Base-by-base conservation (phyloP, 352 stramenopile species). In the Elongisporangium prolatum region DNA sequence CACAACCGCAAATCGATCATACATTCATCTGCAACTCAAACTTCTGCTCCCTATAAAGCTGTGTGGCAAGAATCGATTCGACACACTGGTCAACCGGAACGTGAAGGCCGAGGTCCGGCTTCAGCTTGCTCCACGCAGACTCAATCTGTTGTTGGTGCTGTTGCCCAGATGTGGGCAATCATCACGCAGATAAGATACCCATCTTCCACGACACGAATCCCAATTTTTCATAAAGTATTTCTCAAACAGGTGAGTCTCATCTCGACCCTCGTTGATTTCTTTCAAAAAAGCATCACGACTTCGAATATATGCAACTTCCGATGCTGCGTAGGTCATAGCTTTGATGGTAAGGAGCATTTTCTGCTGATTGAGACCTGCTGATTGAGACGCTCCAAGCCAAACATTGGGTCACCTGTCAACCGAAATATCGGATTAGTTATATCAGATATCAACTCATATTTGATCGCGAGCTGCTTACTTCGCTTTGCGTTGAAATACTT, bases 121-220 rank as follows among this genome's bases (percentile, higher is more conserved):
- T 72, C 16, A 68, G 21, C 47, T 70, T 56, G 49, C 70, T 68
- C 59, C 58, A 75, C 9, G 52, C 65, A 6, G 59, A n/a, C 38
- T 75, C 64, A 7, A 72, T 21, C 56, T 16, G 37, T 75, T 75
- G 37, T 75, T 75, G 1, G 68, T 67, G 24, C 72, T 64, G 57
- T 61, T 75, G 0, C 55, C 57, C 4, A 69, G 18, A n/a, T 54
- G 69, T 9, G 59, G 50, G 25, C 49, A 50, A 40, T 63, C 66
- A 17, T 64, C n/a, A 0, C 50, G 54, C 13, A 54, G 40, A 24
- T 60, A 67, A 0, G 60, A 51, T 7, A 60, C 71, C 64, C 60
- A 69, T 48, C 61, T 44, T 2, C 51, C 22, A 1, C 28, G 14
- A 48, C 60, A 69, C 14, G 7, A 38, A 16, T 68, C 54, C 64